phyloP scores from a whole-genome alignment of 768 basidiomycete species.

The Mrakia gelida region DNA sequence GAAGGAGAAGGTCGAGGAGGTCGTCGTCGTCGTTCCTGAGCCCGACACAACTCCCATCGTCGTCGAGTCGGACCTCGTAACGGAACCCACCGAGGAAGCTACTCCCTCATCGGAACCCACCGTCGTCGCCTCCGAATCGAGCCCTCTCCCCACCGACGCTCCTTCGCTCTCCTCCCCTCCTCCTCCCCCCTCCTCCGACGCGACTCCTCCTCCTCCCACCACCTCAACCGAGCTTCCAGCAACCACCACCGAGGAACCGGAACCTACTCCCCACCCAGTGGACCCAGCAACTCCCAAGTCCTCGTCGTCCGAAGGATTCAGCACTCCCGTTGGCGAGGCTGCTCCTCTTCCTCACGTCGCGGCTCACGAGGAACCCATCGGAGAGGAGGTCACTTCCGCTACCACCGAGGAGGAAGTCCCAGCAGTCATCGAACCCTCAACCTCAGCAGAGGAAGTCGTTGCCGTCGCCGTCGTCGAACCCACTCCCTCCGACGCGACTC shows the following conservation, averaged over 20 bases:
- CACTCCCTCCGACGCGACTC: background rate
- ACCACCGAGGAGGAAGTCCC: background rate
- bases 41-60: background rate
- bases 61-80: background rate
- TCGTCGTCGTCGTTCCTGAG: background rate
- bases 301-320: constrained; percentile 23
- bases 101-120: background rate
- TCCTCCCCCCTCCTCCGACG: no score
- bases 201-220: background rate
- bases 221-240: background rate
- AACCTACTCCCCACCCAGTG: background rate
- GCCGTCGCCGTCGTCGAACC: background rate
- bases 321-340: constrained; percentile 8
- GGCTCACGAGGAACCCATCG: background rate
- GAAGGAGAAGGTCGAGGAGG: background rate
- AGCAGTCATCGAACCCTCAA: background rate
- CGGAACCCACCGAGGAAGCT: background rate
- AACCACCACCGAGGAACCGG: background rate
- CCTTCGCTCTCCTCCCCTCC: background rate
- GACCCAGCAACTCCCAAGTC: background rate
- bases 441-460: background rate
- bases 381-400: background rate
- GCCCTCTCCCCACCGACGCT: background rate
- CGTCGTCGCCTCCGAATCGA: background rate
- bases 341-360: constrained; percentile 1